Percentiles rank a stretch among this genome's conserved stretches.
These are phyloP conservation scores for Macroventuria anomochaeta DNA, from an alignment of 2,329 filamentous ascomycete genomes.

Conservation along the genomic window DNA sequence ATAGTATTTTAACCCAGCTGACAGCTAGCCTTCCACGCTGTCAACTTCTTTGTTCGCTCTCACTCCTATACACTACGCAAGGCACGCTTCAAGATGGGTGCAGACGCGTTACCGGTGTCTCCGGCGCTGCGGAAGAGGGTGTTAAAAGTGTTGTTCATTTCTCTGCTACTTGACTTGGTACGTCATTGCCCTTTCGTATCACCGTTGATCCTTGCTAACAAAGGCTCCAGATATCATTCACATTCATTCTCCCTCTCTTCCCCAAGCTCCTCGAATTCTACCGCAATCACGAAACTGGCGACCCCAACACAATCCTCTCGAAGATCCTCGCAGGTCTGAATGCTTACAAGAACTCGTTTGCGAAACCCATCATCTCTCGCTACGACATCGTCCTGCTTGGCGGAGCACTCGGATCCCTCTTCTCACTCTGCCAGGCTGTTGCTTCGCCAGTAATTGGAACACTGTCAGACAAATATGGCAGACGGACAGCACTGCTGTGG, in stretches of 20 bases:
- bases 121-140: constrained; percentile 74
- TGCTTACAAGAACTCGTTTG: constrained; percentile 91
- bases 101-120: constrained; percentile 43
- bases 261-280: constrained; percentile 97
- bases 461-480: constrained; percentile 87
- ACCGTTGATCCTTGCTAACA: constrained; percentile 19
- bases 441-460: constrained; percentile 90
- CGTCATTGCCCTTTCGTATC: constrained; percentile 40
- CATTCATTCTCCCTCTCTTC: constrained; percentile 96
- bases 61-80: not conserved
- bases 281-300: constrained; percentile 76
- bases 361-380: constrained; percentile 89
- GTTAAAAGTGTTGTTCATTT: constrained; percentile 85
- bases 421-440: constrained; percentile 89
- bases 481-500: constrained; percentile 83
- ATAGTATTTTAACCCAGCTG: constrained; percentile 12
- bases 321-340: constrained; percentile 84
- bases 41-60: constrained; percentile 13
- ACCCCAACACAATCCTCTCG: constrained; percentile 71
- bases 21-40: constrained; percentile 21
- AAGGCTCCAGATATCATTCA: constrained; percentile 84
- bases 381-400: constrained; percentile 97
- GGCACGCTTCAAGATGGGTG: constrained; percentile 22
- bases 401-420: constrained; percentile 90
- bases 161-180: constrained; percentile 88